A percentile compares a stretch with the other conserved stretches of the same genome.
Evolutionary conservation across 73 alveolate genomes (phyloP).

Genomic region (Paramecium tetraurelia): DNA sequence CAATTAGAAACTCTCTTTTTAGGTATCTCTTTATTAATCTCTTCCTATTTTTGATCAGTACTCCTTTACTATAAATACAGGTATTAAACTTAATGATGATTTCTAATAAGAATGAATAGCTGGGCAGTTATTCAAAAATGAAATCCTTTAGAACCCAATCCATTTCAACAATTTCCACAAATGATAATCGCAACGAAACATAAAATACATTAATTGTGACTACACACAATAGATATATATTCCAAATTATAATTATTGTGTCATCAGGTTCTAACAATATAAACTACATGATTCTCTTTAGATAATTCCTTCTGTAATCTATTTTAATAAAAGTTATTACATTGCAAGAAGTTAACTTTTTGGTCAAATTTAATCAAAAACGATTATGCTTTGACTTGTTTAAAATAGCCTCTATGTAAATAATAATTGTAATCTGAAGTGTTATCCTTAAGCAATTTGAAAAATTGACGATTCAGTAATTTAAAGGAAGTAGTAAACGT

Average conservation of each 20-base stretch:
- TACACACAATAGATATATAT: background rate
- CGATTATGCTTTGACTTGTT: background rate
- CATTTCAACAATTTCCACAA: background rate
- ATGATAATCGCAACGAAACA: background rate
- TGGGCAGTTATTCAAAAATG: background rate
- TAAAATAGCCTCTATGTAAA: background rate
- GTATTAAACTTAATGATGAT: background rate
- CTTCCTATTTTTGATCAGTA: background rate
- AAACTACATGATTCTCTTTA: background rate
- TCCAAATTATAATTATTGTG: background rate
- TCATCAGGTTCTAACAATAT: conserved; percentile 16
- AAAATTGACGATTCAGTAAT: background rate
- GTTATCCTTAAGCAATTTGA: background rate
- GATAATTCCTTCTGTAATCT: background rate
- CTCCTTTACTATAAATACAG: background rate
- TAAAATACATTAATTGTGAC: background rate
- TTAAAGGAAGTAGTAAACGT: background rate
- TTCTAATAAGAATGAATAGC: conserved; percentile 1
- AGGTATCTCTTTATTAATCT: background rate
- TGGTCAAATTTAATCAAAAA: background rate
- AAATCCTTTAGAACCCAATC: background rate
- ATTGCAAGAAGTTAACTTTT: background rate
- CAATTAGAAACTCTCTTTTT: background rate
- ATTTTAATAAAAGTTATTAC: background rate
- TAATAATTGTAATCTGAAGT: background rate